Percentiles rank a stretch among this genome's conserved stretches.
Conservation (phyloP, 2,329 filamentous ascomycete genomes). For the Cladophialophora psammophila region DNA sequence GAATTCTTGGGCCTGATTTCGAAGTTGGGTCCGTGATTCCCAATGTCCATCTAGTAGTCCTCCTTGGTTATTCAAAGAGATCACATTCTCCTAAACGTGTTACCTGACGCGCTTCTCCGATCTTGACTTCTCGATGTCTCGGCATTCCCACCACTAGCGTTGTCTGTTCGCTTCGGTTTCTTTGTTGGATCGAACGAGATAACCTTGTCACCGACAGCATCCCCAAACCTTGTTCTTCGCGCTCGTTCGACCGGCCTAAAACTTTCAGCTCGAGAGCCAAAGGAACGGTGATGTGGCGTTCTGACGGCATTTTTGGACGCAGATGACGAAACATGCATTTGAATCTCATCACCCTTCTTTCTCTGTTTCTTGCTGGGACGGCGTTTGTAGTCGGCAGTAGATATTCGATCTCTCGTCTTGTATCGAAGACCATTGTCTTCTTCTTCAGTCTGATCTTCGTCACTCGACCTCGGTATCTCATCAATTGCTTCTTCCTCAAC, state of each 20-base stretch:
- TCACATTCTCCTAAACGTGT: slow-evolving; percentile 57
- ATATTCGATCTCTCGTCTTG: slow-evolving; percentile 54
- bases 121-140: slow-evolving; percentile 46
- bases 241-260: slow-evolving; percentile 49
- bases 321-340: slow-evolving; percentile 66
- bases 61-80: neutral
- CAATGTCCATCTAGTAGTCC: neutral
- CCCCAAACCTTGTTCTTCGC: slow-evolving; percentile 39
- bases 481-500: slow-evolving; percentile 68
- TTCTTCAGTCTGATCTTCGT: slow-evolving; percentile 47
- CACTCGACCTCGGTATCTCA: slow-evolving; percentile 54
- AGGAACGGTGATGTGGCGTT: slow-evolving; percentile 61
- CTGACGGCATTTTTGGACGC: slow-evolving; percentile 43
- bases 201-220: slow-evolving; percentile 60
- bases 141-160: slow-evolving; percentile 33
- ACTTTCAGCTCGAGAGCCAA: slow-evolving; percentile 63
- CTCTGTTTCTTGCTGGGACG: slow-evolving; percentile 54
- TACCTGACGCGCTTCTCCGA: slow-evolving; percentile 58
- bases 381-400: slow-evolving; percentile 62
- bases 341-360: slow-evolving; percentile 50
- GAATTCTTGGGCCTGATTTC: neutral
- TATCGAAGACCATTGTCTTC: slow-evolving; percentile 45
- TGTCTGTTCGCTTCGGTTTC: slow-evolving; percentile 46
- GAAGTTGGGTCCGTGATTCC: neutral
- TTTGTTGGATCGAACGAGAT: slow-evolving; percentile 66